Evolutionary conservation across 768 basidiomycete species (phyloP).

Genomic region (Pleurotus djamor): DNA sequence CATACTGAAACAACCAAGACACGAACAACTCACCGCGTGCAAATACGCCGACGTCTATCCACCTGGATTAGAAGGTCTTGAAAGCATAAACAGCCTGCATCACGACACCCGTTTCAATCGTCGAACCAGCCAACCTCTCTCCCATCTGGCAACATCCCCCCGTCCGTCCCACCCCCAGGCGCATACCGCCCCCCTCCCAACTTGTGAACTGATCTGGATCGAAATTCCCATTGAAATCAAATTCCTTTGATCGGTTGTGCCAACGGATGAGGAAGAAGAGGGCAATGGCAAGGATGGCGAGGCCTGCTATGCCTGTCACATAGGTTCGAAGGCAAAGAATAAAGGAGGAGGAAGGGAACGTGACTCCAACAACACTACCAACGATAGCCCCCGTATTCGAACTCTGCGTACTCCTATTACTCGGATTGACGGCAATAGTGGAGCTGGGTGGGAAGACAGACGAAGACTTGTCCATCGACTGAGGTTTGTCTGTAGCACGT

Average conservation of each 20-base stretch:
- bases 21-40: not conserved
- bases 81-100: slow-evolving; percentile 24
- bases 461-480: slow-evolving; percentile 27
- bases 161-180: slow-evolving; percentile 5
- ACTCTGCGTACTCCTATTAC: not conserved
- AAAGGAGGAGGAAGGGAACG: slow-evolving; percentile 6
- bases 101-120: slow-evolving; percentile 28
- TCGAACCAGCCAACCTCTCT: slow-evolving; percentile 24
- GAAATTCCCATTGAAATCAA: slow-evolving; percentile 38
- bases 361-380: slow-evolving; percentile 53
- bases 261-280: slow-evolving; percentile 23
- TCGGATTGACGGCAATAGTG: slow-evolving; percentile 11
- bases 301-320: slow-evolving; percentile 26
- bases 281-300: slow-evolving; percentile 20
- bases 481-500: not conserved
- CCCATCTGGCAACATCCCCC: slow-evolving; percentile 21
- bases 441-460: slow-evolving; percentile 21
- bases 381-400: slow-evolving; percentile 41
- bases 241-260: slow-evolving; percentile 14
- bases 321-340: not conserved
- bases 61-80: not conserved
- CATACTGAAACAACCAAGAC: too few species aligned
- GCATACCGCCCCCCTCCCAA: slow-evolving; percentile 13
- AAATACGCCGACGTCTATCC: not conserved
- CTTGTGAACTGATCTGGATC: slow-evolving; percentile 26